Conservation (phyloP, 2,329 filamentous ascomycete species). For the Boeremia exigua region DNA sequence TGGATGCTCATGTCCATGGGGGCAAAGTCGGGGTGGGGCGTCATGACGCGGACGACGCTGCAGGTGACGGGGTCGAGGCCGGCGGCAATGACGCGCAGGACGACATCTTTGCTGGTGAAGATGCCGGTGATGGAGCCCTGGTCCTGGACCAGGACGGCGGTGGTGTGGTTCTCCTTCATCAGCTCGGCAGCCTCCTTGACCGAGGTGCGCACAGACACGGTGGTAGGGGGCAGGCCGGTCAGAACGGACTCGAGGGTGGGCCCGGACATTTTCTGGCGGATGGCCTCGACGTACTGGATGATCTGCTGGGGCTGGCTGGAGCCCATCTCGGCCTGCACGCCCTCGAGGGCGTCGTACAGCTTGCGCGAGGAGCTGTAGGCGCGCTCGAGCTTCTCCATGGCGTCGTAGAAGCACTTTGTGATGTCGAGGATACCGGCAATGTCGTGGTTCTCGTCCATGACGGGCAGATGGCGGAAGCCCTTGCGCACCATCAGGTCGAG, state of each 20-base stretch:
- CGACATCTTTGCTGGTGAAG: conserved; percentile 99
- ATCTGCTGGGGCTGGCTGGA: conserved; percentile 97
- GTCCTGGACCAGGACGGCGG: conserved; percentile 93
- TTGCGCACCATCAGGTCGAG: conserved; percentile 98
- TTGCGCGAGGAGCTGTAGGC: conserved; percentile 98
- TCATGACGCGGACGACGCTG: conserved; percentile 99
- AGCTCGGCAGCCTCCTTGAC: conserved; percentile 93
- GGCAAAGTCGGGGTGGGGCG: conserved; percentile 97
- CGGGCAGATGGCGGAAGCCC: conserved; percentile 94
- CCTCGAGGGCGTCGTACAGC: conserved; percentile 95
- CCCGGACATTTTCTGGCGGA: conserved; percentile 95
- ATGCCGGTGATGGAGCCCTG: conserved; percentile 98
- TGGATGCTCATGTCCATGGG: conserved; percentile 99
- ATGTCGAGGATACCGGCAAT: conserved; percentile 98
- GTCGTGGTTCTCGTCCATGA: conserved; percentile 99
- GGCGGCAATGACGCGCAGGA: conserved; percentile 95
- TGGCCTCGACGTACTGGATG: conserved; percentile 97
- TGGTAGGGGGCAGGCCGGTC: conserved; percentile 88
- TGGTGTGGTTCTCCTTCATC: conserved; percentile 99
- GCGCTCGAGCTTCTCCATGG: conserved; percentile 98
- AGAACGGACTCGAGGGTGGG: conserved; percentile 94
- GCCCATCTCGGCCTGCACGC: conserved; percentile 95
- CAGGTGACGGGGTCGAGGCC: conserved; percentile 92
- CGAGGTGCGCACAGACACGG: conserved; percentile 92
- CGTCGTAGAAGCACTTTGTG: conserved; percentile 99